These are phyloP conservation scores for Anthostomella pinea DNA, from an alignment of 2,329 filamentous ascomycete genomes.

Conservation along the genomic window DNA sequence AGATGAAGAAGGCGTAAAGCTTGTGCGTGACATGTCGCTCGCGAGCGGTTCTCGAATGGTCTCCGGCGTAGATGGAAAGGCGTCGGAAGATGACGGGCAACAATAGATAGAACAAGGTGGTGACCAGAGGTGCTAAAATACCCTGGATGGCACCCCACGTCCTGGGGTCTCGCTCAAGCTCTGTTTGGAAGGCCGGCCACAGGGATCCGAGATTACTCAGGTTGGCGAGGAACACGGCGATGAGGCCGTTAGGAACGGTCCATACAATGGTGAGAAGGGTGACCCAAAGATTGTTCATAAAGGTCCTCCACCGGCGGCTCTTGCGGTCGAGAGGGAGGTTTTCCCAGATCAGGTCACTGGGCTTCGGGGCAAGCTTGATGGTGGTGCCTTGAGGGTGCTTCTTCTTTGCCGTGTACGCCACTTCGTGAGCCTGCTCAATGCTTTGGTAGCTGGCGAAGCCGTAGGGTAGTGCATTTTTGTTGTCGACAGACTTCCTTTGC, in stretches of 20 bases:
- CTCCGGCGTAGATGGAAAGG: slow-evolving; percentile 77
- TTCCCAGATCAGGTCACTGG: slow-evolving; percentile 92
- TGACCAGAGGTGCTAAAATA: slow-evolving; percentile 81
- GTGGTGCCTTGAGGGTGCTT: slow-evolving; percentile 76
- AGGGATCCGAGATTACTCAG: slow-evolving; percentile 73
- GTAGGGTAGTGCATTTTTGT: slow-evolving; percentile 82
- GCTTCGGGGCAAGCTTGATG: slow-evolving; percentile 74
- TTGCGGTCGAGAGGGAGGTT: slow-evolving; percentile 52
- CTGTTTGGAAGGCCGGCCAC: slow-evolving; percentile 69
- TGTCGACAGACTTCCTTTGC: slow-evolving; percentile 75
- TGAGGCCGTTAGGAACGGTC: slow-evolving; percentile 87
- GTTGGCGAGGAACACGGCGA: slow-evolving; percentile 87
- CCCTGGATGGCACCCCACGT: slow-evolving; percentile 86
- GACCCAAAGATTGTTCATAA: slow-evolving; percentile 62
- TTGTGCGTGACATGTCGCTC: slow-evolving; percentile 86
- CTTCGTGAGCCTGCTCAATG: slow-evolving; percentile 80
- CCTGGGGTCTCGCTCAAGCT: slow-evolving; percentile 56
- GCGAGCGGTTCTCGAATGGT: slow-evolving; percentile 83
- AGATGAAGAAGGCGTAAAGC: slow-evolving; percentile 88
- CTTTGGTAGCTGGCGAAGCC: slow-evolving; percentile 89
- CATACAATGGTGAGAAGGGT: slow-evolving; percentile 72
- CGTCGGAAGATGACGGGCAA: slow-evolving; percentile 87
- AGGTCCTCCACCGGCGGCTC: slow-evolving; percentile 65
- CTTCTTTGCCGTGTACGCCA: slow-evolving; percentile 74
- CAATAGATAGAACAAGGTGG: slow-evolving; percentile 79